Evolutionary conservation across 495 filamentous ascomycete genomes (phyloP).

Genomic region (Aspergillus carlsbadensis): DNA sequence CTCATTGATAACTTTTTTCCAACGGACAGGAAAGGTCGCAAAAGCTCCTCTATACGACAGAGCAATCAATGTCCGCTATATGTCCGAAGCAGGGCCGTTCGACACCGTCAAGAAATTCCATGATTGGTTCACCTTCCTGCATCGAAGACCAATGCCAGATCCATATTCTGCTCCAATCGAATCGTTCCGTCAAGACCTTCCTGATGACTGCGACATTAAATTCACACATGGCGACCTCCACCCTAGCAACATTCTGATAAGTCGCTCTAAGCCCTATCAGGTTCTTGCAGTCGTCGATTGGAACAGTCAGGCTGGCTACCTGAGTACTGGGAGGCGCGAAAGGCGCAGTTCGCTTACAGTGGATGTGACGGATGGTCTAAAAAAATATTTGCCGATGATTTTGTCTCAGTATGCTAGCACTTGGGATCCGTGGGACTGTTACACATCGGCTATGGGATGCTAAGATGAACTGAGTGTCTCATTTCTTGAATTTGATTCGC

Average conservation of each 20-base stretch:
- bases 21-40: constrained; percentile 19
- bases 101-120: constrained; percentile 26
- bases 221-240: constrained; percentile 50
- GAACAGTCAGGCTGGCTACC: constrained; percentile 50
- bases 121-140: constrained; percentile 30
- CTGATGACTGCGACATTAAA: constrained; percentile 33
- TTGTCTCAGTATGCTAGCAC: constrained; percentile 24
- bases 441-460: constrained; percentile 28
- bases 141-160: constrained; percentile 27
- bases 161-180: constrained; percentile 30
- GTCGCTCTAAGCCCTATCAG: constrained; percentile 25
- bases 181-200: constrained; percentile 26
- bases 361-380: constrained; percentile 25
- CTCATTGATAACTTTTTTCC: not conserved
- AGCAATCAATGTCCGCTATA: constrained; percentile 23
- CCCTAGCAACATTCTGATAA: constrained; percentile 46
- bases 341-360: constrained; percentile 27
- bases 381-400: constrained; percentile 27
- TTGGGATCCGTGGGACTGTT: constrained; percentile 34
- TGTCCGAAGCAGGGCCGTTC: constrained; percentile 31
- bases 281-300: constrained; percentile 45
- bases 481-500: no score
- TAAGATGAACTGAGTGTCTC: not conserved
- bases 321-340: constrained; percentile 48
- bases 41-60: constrained; percentile 25